Conservation (phyloP, 2,329 filamentous ascomycete species). For the Microdochium trichocladiopsis region DNA sequence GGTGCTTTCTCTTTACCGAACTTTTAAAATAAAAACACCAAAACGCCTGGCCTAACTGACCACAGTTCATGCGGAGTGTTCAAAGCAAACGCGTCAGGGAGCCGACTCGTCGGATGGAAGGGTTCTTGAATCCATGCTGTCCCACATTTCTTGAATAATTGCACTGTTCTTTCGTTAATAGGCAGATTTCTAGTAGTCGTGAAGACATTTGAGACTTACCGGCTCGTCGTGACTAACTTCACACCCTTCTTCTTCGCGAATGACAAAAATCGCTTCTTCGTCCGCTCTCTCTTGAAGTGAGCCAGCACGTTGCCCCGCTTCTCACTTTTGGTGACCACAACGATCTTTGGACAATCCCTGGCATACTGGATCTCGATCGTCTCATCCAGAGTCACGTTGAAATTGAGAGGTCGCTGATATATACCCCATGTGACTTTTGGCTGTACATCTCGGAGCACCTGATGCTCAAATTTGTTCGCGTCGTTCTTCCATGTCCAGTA, state of each 20-base stretch:
- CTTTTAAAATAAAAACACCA: not conserved
- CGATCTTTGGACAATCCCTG: constrained; percentile 30
- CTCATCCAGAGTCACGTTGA: constrained; percentile 39
- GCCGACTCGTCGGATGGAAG: not conserved
- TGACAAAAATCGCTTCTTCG: constrained; percentile 42
- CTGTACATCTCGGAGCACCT: constrained; percentile 38
- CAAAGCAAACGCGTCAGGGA: not conserved
- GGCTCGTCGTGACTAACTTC: constrained; percentile 26
- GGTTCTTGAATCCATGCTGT: not conserved
- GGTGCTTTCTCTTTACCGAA: not conserved
- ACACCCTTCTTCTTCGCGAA: constrained; percentile 38
- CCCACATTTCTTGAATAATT: not conserved
- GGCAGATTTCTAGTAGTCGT: not conserved
- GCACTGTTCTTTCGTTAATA: not conserved
- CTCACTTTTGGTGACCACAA: constrained; percentile 29
- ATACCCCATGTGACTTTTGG: constrained; percentile 38
- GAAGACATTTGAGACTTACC: constrained; percentile 26
- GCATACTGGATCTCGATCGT: constrained; percentile 39
- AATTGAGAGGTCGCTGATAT: constrained; percentile 42
- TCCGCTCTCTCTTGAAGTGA: constrained; percentile 43
- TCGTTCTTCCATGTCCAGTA: constrained; percentile 45
- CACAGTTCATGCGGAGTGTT: too few species aligned
- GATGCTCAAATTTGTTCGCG: constrained; percentile 40
- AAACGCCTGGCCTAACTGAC: not conserved
- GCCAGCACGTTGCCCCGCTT: constrained; percentile 40